phyloP scores from a whole-genome alignment of 257 asterid species.

The Marsdenia floribunda region DNA sequence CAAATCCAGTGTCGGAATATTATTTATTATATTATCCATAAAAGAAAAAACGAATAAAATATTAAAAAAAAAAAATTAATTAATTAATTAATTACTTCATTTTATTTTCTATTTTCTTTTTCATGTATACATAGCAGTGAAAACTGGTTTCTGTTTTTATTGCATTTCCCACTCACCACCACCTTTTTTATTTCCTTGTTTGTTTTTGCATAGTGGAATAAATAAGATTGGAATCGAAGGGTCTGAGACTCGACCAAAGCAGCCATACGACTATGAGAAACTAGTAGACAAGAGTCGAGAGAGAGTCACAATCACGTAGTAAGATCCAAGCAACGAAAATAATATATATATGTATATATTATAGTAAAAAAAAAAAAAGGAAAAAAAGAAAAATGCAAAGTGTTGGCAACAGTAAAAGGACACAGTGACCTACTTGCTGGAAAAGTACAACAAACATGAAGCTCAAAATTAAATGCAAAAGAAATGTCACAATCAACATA shows the following conservation, averaged over 20 bases:
- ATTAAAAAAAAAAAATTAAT: too few species aligned
- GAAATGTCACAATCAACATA: background rate
- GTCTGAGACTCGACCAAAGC: too few species aligned
- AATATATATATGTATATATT: too few species aligned
- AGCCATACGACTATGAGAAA: too few species aligned
- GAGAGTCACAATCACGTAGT: background rate
- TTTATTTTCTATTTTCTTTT: background rate
- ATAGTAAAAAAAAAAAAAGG: background rate
- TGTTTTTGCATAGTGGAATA: background rate
- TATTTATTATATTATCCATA: background rate
- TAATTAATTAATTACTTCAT: background rate
- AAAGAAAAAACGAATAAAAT: background rate
- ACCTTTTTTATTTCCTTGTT: background rate
- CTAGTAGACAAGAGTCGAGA: background rate
- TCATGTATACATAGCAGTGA: background rate
- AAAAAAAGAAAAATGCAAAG: background rate
- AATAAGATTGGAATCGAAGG: too few species aligned
- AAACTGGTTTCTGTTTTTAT: background rate
- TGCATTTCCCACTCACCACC: background rate
- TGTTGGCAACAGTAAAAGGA: background rate
- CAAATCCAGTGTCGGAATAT: background rate
- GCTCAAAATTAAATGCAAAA: constrained; percentile 1
- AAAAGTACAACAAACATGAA: constrained; percentile 7
- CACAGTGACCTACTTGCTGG: background rate
- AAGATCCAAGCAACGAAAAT: background rate